These are phyloP conservation scores for Pichia occidentalis DNA, from an alignment of 805 yeast genomes.

Conservation along the genomic window DNA sequence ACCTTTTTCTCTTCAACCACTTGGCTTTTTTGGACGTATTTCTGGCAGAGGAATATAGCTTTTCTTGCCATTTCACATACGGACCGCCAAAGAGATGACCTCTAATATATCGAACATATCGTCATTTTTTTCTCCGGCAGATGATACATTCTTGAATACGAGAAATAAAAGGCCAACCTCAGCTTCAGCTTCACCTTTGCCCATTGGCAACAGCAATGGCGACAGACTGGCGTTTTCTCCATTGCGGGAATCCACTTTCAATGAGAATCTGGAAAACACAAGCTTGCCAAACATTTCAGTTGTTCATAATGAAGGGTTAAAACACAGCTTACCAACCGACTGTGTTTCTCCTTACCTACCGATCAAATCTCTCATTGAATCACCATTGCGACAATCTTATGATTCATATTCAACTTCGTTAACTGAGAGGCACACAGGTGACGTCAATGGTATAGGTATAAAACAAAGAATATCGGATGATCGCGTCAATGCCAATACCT, in stretches of 20 bases:
- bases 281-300: too few relatives aligned
- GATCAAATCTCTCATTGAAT: slow-evolving; percentile 27
- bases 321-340: slow-evolving; percentile 7
- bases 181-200: too few relatives aligned
- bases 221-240: neutral
- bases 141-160: slow-evolving; percentile 25
- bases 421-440: too few relatives aligned
- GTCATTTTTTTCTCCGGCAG: slow-evolving; percentile 22
- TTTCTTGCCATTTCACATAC: too few relatives aligned
- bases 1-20: too few relatives aligned
- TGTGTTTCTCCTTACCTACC: slow-evolving; percentile 22
- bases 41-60: too few relatives aligned
- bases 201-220: slow-evolving; percentile 2
- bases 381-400: slow-evolving; percentile 26
- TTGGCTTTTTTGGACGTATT: too few relatives aligned
- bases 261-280: too few relatives aligned
- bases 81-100: too few relatives aligned
- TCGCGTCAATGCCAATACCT: slow-evolving; percentile 1
- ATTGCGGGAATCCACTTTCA: neutral
- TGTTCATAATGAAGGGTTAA: slow-evolving; percentile 4
- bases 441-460: too few relatives aligned
- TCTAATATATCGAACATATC: too few relatives aligned
- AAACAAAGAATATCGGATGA: too few relatives aligned
- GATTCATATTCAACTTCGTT: slow-evolving; percentile 7
- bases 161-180: slow-evolving; percentile 15